Conservation (phyloP, 306 rosid genomes). For the Mimosa bimucronata region DNA sequence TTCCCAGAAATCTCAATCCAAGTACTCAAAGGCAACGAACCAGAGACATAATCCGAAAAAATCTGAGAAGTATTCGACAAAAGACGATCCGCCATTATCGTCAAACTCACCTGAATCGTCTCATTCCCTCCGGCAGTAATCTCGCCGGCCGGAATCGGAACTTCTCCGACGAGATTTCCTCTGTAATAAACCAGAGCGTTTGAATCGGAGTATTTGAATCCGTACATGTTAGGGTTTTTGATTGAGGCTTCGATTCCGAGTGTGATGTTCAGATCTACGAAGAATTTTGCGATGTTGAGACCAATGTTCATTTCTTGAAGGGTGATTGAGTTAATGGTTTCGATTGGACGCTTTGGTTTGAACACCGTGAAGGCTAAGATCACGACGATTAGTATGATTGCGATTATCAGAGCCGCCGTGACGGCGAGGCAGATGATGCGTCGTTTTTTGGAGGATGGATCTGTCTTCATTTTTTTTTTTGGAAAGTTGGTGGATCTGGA, state of each 20-base stretch:
- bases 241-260: conserved; percentile 48
- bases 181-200: conserved; percentile 58
- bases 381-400: conserved; percentile 20
- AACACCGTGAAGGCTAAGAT: conserved; percentile 56
- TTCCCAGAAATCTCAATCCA: conserved; percentile 44
- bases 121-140: conserved; percentile 43
- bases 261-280: conserved; percentile 52
- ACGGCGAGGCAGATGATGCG: conserved; percentile 36
- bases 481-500: neutral
- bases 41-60: conserved; percentile 43
- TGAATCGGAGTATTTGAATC: conserved; percentile 49
- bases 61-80: conserved; percentile 36
- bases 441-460: conserved; percentile 30
- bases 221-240: conserved; percentile 56
- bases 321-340: conserved; percentile 31
- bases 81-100: conserved; percentile 61
- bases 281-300: conserved; percentile 18
- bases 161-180: conserved; percentile 64
- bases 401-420: conserved; percentile 5
- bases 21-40: conserved; percentile 50
- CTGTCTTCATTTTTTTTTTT: conserved; percentile 27
- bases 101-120: conserved; percentile 51
- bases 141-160: conserved; percentile 41
- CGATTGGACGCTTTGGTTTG: conserved; percentile 51
- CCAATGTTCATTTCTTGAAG: conserved; percentile 40